These are phyloP conservation scores for Malassezia pachydermatis DNA, from an alignment of 1,284 basidiomycete species.

Conservation along the genomic window DNA sequence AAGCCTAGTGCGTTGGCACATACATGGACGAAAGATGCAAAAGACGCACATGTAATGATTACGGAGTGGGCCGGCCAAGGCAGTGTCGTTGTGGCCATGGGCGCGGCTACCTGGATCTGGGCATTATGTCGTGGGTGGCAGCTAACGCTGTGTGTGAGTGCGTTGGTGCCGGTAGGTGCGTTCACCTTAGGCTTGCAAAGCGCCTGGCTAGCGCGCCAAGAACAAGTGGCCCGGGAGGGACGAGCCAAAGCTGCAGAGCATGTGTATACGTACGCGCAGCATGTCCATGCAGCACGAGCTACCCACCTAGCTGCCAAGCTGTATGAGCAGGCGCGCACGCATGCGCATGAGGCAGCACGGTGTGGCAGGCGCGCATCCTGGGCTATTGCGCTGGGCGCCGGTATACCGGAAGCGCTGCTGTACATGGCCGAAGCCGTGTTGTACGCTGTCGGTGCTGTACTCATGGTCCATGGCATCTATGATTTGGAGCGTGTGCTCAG, in stretches of 20 bases:
- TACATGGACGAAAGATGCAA: constrained; percentile 74
- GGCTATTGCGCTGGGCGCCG: constrained; percentile 65
- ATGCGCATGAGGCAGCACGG: constrained; percentile 57
- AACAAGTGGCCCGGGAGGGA: constrained; percentile 68
- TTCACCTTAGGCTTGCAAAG: constrained; percentile 64
- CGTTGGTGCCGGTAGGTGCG: constrained; percentile 73
- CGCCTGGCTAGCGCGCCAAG: constrained; percentile 60
- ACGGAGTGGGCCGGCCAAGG: constrained; percentile 63
- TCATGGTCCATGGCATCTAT: constrained; percentile 71
- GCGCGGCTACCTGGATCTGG: constrained; percentile 73
- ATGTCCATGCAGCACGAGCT: constrained; percentile 73
- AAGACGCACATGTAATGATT: constrained; percentile 73
- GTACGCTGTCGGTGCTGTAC: constrained; percentile 75
- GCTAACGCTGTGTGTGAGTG: constrained; percentile 79
- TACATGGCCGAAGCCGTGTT: constrained; percentile 67
- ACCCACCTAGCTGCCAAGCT: constrained; percentile 66
- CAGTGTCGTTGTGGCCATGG: constrained; percentile 65
- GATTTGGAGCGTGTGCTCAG: constrained; percentile 77
- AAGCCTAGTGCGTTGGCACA: constrained; percentile 60
- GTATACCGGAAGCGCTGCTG: constrained; percentile 68
- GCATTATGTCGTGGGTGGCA: constrained; percentile 81
- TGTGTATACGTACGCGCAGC: constrained; percentile 77
- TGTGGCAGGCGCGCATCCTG: constrained; percentile 69
- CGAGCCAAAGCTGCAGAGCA: constrained; percentile 72
- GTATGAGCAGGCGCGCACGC: constrained; percentile 30